Evolutionary conservation across 108 stramenopile species (phyloP).

Genomic region (Pelagomonas calceolata): DNA sequence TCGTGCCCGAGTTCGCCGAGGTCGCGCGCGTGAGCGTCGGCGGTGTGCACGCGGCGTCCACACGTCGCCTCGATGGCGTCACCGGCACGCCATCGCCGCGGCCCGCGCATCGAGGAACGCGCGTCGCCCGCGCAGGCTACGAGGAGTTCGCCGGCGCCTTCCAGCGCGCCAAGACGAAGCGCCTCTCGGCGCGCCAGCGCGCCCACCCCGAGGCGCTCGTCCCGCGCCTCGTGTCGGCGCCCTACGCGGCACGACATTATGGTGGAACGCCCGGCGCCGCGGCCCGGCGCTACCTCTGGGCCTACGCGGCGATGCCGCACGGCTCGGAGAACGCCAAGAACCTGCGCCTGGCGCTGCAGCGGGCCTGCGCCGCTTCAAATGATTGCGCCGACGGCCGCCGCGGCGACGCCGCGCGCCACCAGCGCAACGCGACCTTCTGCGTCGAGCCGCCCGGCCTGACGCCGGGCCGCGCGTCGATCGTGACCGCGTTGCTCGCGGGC

Average conservation of each 20-base stretch:
- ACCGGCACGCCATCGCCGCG: no score
- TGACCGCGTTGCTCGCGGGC: neutral
- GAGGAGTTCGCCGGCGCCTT: neutral
- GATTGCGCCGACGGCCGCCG: neutral
- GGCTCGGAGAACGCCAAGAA: neutral
- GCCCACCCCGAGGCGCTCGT: no score
- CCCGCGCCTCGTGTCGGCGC: neutral
- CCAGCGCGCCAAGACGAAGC: neutral
- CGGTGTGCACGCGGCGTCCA: neutral
- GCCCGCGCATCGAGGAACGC: no score
- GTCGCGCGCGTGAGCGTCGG: neutral
- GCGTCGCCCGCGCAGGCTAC: no score
- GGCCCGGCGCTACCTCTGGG: no score
- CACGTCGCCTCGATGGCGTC: neutral
- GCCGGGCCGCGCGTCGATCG: neutral
- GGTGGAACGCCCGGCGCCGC: neutral
- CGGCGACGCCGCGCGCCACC: neutral
- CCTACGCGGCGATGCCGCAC: no score
- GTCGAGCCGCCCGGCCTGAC: conserved; percentile 1
- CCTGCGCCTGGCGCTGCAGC: neutral
- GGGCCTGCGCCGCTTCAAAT: neutral
- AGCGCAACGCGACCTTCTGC: neutral
- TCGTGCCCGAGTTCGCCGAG: neutral
- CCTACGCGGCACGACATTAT: no score
- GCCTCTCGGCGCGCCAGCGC: neutral